Conservation (phyloP, 2,329 filamentous ascomycete species). For the Hypoxylon sp. region DNA sequence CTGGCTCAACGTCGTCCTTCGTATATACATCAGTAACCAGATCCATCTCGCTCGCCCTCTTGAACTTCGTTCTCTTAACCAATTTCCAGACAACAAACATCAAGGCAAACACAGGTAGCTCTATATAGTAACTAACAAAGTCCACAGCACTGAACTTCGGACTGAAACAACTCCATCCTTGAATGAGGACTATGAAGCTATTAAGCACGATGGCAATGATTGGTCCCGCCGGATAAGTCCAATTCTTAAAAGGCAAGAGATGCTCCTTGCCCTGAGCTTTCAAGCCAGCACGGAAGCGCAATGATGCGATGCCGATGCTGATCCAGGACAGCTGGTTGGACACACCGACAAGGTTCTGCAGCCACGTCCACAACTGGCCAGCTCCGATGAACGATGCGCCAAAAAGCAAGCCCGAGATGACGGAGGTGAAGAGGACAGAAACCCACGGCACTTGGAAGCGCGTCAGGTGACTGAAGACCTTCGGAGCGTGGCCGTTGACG, state of each 20-base stretch:
- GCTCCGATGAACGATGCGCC: constrained; percentile 76
- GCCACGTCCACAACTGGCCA: constrained; percentile 75
- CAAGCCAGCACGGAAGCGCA: constrained; percentile 75
- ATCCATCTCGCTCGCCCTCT: constrained; percentile 64
- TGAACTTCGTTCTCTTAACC: constrained; percentile 63
- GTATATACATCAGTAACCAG: constrained; percentile 63
- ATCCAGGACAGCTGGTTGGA: constrained; percentile 78
- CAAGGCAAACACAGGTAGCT: constrained; percentile 71
- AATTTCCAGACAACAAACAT: constrained; percentile 70
- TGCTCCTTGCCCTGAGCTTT: constrained; percentile 72
- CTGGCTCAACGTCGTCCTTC: constrained; percentile 49
- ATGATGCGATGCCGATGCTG: constrained; percentile 73
- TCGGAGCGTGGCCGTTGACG: constrained; percentile 69
- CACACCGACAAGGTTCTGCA: constrained; percentile 77
- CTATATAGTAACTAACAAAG: constrained; percentile 76
- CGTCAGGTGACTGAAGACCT: constrained; percentile 66
- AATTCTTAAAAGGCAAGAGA: constrained; percentile 75
- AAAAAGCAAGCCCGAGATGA: constrained; percentile 72
- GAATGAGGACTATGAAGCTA: constrained; percentile 72
- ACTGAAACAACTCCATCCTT: constrained; percentile 75
- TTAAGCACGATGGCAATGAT: constrained; percentile 71
- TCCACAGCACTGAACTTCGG: constrained; percentile 70
- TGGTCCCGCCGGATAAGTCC: constrained; percentile 76
- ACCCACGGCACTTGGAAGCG: constrained; percentile 67
- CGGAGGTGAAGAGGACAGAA: constrained; percentile 67